phyloP scores from a whole-genome alignment of 352 stramenopile genomes.

The Globisporangium emineosum region DNA sequence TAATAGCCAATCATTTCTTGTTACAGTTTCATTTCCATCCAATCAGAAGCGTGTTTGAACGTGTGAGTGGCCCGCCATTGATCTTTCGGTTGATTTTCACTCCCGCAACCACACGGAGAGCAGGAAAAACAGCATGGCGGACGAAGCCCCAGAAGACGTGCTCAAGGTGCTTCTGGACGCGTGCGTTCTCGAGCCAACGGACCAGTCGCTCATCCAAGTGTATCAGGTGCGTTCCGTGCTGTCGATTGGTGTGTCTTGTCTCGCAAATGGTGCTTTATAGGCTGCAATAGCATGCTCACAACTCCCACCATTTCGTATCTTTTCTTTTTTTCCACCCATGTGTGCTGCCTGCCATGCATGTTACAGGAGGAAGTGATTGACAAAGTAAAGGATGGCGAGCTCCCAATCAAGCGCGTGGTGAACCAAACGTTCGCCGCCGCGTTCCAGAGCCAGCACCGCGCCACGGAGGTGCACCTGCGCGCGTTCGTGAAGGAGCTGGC shows the following conservation, averaged over 20 bases:
- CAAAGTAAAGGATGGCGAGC: conserved; percentile 52
- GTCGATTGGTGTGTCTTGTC: neutral
- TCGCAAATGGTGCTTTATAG: neutral
- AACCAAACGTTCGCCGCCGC: conserved; percentile 53
- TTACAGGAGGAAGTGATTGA: conserved; percentile 58
- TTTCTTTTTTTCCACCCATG: neutral
- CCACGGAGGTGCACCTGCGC: conserved; percentile 52
- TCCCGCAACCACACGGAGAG: conserved; percentile 3
- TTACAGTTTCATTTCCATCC: neutral
- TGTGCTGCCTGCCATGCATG: neutral
- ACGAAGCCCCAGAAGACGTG: conserved; percentile 44
- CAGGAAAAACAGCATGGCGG: conserved; percentile 14
- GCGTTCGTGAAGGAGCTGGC: conserved; percentile 39
- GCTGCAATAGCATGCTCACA: neutral
- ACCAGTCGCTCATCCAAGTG: conserved; percentile 51
- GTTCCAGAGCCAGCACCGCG: conserved; percentile 54
- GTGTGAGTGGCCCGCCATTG: conserved; percentile 27
- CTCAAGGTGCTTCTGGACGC: conserved; percentile 58
- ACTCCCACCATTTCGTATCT: neutral
- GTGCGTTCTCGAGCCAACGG: conserved; percentile 43
- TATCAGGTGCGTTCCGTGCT: conserved; percentile 35
- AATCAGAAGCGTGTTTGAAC: conserved; percentile 1
- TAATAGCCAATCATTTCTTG: neutral
- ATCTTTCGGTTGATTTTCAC: conserved; percentile 18
- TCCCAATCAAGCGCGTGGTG: conserved; percentile 63